phyloP scores from a whole-genome alignment of 2,329 filamentous ascomycete genomes.

The Pleomassaria siparia region DNA sequence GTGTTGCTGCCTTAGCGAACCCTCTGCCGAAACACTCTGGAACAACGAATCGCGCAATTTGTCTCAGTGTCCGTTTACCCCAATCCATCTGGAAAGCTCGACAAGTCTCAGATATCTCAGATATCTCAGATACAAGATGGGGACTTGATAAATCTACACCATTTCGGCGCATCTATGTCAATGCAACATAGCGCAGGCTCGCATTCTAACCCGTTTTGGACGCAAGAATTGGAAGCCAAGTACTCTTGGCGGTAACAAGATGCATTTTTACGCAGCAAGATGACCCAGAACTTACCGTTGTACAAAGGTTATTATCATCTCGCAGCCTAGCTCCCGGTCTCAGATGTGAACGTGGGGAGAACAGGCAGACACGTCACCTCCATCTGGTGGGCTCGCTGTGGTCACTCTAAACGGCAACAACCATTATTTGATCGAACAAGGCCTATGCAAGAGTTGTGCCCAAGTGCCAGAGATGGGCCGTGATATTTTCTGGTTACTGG shows the following conservation, averaged over 20 bases:
- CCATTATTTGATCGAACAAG: too few species aligned
- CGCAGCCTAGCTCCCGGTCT: background rate
- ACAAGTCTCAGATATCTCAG: background rate
- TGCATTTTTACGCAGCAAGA: background rate
- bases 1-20: background rate
- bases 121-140: background rate
- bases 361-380: background rate
- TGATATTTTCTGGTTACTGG: too few species aligned
- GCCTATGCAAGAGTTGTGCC: too few species aligned
- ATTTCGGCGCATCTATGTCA: background rate
- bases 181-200: background rate
- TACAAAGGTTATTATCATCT: too few species aligned
- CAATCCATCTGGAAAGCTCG: too few species aligned
- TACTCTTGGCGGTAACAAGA: background rate
- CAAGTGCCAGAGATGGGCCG: too few species aligned
- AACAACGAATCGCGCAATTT: background rate
- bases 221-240: background rate
- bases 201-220: background rate
- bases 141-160: background rate
- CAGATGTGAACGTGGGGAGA: background rate
- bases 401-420: too few species aligned
- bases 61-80: constrained; percentile 2
- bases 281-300: background rate
- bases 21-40: background rate
- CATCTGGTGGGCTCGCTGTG: too few species aligned